Evolutionary conservation across 306 rosid genomes (phyloP), one percentile per base, ranked within the genome.

Genomic region (Acacia acuminata): DNA sequence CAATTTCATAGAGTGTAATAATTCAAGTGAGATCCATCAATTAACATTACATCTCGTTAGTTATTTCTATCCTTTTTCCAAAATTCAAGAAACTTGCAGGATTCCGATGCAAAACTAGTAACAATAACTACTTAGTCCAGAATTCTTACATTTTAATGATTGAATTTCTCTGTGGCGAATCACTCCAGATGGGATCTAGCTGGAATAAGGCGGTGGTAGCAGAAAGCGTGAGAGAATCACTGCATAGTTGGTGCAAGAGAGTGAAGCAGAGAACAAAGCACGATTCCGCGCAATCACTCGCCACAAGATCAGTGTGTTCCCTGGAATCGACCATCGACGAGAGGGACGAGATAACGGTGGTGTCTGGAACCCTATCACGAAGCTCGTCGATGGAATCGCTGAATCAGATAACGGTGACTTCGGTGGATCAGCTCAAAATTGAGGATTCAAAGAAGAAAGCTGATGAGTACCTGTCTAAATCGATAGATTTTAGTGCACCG

Each of bases 201-300:
- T 89, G 88, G 45, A 91, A 91, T 89, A 96, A 96, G 89, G 92
- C 99, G 0, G 55, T 96, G 55, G 97, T 96, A 48, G 24, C 97
- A 1, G 99, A 94, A 81, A 93, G 97, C 73, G 99, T 96, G 0
- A 83, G 99, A 78, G 98, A 96, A 19, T 94, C 97, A 13, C 90
- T 96, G 82, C 98, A 96, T 73, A 93, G 97, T 78, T 93, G 99
- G 99, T 94, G 99, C 82, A 96, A 96, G 84, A 92, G 99, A 82
- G 99, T 91, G 9, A 95, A 92, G 87, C 94, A 89, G 63, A 96
- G 86, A 84, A 90, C 97, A 8, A 96, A 85, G 85, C 93, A 87
- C 56, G 98, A 92, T 16, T 85, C 91, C 15, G 36, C 78, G 22
- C 93, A 82, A 32, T 91, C 91, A 13, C 87, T 80, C 34, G 84